These are phyloP conservation scores for Phytopythium helicoides DNA, from an alignment of 352 stramenopile species.

Conservation along the genomic window DNA sequence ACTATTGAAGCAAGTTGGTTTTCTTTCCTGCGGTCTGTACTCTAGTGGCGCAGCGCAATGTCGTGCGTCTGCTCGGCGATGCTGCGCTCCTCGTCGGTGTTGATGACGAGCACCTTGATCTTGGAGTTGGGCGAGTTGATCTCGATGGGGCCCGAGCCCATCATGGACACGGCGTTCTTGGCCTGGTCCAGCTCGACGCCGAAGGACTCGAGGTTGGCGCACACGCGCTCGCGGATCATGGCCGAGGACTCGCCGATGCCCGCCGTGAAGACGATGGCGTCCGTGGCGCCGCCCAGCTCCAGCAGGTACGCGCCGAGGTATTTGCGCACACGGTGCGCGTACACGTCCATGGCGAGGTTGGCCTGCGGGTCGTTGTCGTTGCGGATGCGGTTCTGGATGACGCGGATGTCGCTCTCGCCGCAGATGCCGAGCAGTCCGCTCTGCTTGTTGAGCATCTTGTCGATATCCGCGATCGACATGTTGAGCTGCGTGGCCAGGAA, in stretches of 20 bases:
- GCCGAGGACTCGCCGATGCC: conserved; percentile 86
- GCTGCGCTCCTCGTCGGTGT: conserved; percentile 89
- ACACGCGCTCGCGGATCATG: conserved; percentile 75
- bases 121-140: conserved; percentile 49
- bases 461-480: conserved; percentile 74
- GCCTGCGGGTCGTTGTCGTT: conserved; percentile 46
- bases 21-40: no score
- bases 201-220: conserved; percentile 55
- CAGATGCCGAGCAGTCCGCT: conserved; percentile 81
- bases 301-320: conserved; percentile 84
- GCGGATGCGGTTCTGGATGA: conserved; percentile 65
- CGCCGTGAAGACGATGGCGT: conserved; percentile 89
- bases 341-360: conserved; percentile 79
- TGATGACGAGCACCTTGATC: conserved; percentile 81
- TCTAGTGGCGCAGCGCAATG: conserved; percentile 44
- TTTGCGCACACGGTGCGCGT: conserved; percentile 83
- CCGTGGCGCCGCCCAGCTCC: conserved; percentile 59
- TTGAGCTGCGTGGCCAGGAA: conserved; percentile 67
- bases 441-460: conserved; percentile 90
- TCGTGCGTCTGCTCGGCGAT: conserved; percentile 86
- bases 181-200: conserved; percentile 69
- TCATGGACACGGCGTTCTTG: conserved; percentile 68
- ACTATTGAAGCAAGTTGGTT: no score
- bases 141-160: conserved; percentile 54
- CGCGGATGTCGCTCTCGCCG: conserved; percentile 81